These are phyloP conservation scores for Cenchrus purpureus DNA, from an alignment of 176 grass and related monocot genomes.

Conservation along the genomic window DNA sequence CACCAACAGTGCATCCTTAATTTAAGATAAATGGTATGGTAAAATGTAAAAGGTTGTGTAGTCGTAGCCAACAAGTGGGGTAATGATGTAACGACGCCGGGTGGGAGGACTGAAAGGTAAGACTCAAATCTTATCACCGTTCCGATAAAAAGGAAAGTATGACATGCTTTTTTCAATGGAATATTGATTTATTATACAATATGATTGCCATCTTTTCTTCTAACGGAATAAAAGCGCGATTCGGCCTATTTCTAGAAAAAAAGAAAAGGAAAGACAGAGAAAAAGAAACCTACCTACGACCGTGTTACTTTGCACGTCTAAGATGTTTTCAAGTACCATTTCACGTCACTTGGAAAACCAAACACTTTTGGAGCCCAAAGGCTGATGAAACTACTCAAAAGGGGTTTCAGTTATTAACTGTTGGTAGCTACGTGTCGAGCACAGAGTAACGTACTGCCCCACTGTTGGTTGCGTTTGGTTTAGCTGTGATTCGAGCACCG, in stretches of 20 bases:
- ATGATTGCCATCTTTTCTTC: not conserved
- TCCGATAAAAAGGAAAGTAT: not conserved
- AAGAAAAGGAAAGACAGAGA: not conserved
- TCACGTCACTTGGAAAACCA: not conserved
- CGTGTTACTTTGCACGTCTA: not conserved
- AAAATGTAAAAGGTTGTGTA: not conserved
- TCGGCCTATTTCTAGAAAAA: not conserved
- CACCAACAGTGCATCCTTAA: accelerated
- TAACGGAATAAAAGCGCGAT: not conserved
- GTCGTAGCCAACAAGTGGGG: no score
- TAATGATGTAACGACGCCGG: not conserved
- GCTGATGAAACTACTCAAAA: not conserved
- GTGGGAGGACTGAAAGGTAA: no score
- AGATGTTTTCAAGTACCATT: not conserved
- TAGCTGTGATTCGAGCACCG: not conserved
- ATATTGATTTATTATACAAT: not conserved
- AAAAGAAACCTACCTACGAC: no score
- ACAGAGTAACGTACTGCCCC: no score
- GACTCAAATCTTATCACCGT: not conserved
- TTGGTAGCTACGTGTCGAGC: not conserved
- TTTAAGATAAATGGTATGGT: not conserved
- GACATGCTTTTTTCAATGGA: not conserved
- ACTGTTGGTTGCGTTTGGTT: not conserved
- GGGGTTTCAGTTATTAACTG: not conserved
- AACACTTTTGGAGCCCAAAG: not conserved